Conservation (phyloP, 805 yeast species). For the Jamesozyma piceae region DNA sequence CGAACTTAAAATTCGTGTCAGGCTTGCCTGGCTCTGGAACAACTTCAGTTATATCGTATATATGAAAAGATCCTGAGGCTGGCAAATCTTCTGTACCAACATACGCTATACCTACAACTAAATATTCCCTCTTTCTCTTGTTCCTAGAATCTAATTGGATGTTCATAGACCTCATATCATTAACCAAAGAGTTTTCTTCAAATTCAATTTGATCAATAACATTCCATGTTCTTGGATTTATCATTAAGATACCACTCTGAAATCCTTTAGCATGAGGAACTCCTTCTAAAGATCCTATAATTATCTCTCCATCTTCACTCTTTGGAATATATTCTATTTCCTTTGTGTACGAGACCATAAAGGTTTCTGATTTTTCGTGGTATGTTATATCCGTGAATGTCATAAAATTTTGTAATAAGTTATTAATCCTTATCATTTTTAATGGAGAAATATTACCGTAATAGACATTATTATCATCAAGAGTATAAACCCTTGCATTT, state of each 20-base stretch:
- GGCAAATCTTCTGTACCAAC: constrained; percentile 73
- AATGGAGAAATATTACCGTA: constrained; percentile 58
- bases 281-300: constrained; percentile 45
- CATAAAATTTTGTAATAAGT: constrained; percentile 22
- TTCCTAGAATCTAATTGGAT: constrained; percentile 33
- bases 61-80: constrained; percentile 66
- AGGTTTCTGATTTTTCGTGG: constrained; percentile 57
- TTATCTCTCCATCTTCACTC: constrained; percentile 60
- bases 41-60: constrained; percentile 69
- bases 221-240: constrained; percentile 71
- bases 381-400: constrained; percentile 59
- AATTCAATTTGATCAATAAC: constrained; percentile 62
- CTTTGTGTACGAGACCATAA: constrained; percentile 49
- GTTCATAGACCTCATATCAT: constrained; percentile 29
- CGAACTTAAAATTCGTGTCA: constrained; percentile 70
- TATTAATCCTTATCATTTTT: constrained; percentile 40
- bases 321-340: constrained; percentile 53
- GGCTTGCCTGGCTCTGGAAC: constrained; percentile 86
- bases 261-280: constrained; percentile 46
- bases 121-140: constrained; percentile 47
- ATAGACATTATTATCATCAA: constrained; percentile 32
- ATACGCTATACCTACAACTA: constrained; percentile 72
- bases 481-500: constrained; percentile 48
- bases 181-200: constrained; percentile 53
- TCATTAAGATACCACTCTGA: constrained; percentile 51